Evolutionary conservation across 2,329 filamentous ascomycete genomes (phyloP), one percentile per base, ranked within the genome.

Genomic region (Apiospora arundinis): DNA sequence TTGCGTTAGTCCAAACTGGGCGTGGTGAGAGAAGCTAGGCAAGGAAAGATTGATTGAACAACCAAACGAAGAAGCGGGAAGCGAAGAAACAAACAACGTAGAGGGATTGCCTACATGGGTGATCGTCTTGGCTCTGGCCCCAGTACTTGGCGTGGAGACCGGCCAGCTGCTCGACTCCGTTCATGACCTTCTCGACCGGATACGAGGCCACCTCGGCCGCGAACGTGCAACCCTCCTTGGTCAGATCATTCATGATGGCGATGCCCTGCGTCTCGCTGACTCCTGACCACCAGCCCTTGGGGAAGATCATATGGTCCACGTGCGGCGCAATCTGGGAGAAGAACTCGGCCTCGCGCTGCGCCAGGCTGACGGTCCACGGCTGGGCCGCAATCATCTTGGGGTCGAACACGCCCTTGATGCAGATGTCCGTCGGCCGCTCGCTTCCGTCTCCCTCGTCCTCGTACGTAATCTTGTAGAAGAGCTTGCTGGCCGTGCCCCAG

Each of bases 141-240:
- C 81, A 85, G 70, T 78, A 83, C 67, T 80, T 76, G 1, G 82
- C 82, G 71, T 85, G 83, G 16, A 85, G 76, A 16, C 78, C 78
- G 0, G 83, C 83, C 23, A 85, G 74, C 75, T 84, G 82, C 70
- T 80, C 78, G 23, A 81, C 81, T 8, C 81, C 82, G 40, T 79
- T 78, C 71, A 80, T 73, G 37, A 82, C 80, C 46, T 77, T 77
- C 6, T 78, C 74, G 12, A 82, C 73, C 0, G 80, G 71, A 69
- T 80, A 83, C 6, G 77, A 71, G 12, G 75, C 73, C 1, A 79
- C 77, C 49, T 82, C 80, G 1, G 77, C 70, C 1, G 81, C 75
- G 71, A 84, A 84, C 0, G 77, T 77, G 75, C 79, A 82, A 2
- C 76, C 77, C 23, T 81, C 77, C 2, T 75, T 68, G 0, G 70